Conservation (phyloP, 345 rosid genomes). For the Moricandia arvensis region DNA sequence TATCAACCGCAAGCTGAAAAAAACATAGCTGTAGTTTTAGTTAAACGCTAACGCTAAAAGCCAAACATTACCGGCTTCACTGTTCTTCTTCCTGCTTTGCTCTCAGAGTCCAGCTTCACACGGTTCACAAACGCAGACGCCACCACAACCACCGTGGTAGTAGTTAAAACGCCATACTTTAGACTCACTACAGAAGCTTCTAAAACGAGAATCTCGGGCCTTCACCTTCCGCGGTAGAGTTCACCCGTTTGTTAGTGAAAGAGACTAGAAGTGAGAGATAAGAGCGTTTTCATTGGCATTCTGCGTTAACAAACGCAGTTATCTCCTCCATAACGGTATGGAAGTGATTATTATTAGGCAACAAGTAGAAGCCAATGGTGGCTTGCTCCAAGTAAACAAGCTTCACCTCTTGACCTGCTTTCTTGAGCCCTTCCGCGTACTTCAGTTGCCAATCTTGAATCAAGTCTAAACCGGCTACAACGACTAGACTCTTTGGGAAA, state of each 20-base stretch:
- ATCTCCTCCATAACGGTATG: slow-evolving; percentile 80
- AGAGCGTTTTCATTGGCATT: slow-evolving; percentile 15
- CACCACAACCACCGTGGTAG: neutral
- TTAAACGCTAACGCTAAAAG: slow-evolving; percentile 20
- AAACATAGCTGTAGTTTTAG: slow-evolving; percentile 20
- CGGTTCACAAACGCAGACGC: slow-evolving; percentile 31
- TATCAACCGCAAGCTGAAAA: slow-evolving; percentile 20
- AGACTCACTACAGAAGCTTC: neutral
- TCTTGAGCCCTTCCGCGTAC: slow-evolving; percentile 68
- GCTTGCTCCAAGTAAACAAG: slow-evolving; percentile 69
- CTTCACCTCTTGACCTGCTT: slow-evolving; percentile 69
- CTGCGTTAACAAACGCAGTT: slow-evolving; percentile 53
- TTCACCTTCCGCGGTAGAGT: slow-evolving; percentile 11
- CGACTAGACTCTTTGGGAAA: slow-evolving; percentile 78
- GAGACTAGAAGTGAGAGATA: neutral
- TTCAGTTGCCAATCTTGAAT: slow-evolving; percentile 83
- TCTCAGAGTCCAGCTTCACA: slow-evolving; percentile 20
- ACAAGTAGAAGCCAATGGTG: slow-evolving; percentile 78
- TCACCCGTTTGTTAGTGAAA: slow-evolving; percentile 30
- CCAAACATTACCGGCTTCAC: slow-evolving; percentile 22
- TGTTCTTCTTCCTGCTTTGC: slow-evolving; percentile 31
- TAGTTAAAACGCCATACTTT: slow-evolving; percentile 23
- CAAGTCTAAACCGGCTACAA: slow-evolving; percentile 89
- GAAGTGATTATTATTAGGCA: slow-evolving; percentile 80
- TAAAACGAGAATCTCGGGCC: slow-evolving; percentile 19